Evolutionary conservation across 2,329 filamentous ascomycete genomes (phyloP), one percentile per base, ranked within the genome.

Genomic region (Cercospora sp.): DNA sequence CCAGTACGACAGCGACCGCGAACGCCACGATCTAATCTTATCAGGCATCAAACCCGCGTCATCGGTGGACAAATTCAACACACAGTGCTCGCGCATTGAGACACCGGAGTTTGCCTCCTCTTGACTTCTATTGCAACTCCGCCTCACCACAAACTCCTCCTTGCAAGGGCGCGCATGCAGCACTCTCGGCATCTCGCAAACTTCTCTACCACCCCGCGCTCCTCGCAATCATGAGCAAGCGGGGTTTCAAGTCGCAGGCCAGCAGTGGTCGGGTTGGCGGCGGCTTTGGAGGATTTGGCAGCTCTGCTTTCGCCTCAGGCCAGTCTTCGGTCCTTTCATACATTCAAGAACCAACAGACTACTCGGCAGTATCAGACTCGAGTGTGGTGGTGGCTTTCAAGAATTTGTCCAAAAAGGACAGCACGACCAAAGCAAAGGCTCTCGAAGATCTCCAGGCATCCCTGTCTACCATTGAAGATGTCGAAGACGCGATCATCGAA

Each of bases 311-410:
- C 76, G 81, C 81, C 18, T 82, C 82, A 60, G 77, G 79, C 64
- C 81, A 83, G 30, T 81, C 85, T 2, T 90, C 88, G n/a, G 82
- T 83, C 55, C 85, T 99, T 45, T 97, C 94, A 55, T 97, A 97
- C 81, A 87, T 98, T 63, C 85, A 91, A 63, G 93, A 96, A 75
- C 92, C 93, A 9, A 91, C 92, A 59, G 91, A 97, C 75, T 87
- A 97, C 72, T 88, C 89, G 36, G 83, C 82, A 53, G 88, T 99
- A 68, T 90, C 89, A 55, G 90, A 97, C 74, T 86, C 93, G 7
- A 91, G 95, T 75, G 84, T 94, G 42, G 88, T 94, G 42, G 93
- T 98, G 13, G 88, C 90, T n/a, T 92, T 97, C 82, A 96, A 97
- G 80, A 97, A 96, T 74, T 81, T 97, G 3, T 86, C 90, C 61